Percentiles rank a stretch among this genome's conserved stretches.
Evolutionary conservation across 2,329 filamentous ascomycete species (phyloP).

Genomic region (Penicillium sp.): DNA sequence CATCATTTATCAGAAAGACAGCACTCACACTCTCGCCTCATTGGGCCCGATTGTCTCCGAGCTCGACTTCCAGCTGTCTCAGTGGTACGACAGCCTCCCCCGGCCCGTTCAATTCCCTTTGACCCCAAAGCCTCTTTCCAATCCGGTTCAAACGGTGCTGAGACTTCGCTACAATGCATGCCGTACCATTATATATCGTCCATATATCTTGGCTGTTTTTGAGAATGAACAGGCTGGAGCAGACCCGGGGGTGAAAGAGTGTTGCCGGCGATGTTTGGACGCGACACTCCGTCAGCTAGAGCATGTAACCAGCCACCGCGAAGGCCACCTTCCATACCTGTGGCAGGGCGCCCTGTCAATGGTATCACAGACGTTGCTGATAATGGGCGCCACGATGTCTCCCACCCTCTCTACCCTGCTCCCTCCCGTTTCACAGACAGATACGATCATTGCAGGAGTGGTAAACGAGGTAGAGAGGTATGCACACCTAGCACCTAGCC

Average conservation of each 20-base stretch:
- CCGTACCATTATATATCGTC: conserved; percentile 80
- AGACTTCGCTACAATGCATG: conserved; percentile 80
- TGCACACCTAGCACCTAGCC: conserved; percentile 70
- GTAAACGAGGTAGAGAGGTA: conserved; percentile 73
- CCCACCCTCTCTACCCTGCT: conserved; percentile 67
- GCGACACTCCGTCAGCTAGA: conserved; percentile 77
- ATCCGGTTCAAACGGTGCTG: conserved; percentile 75
- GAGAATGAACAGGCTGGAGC: conserved; percentile 71
- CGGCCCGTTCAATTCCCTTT: conserved; percentile 74
- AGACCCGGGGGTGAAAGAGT: conserved; percentile 71
- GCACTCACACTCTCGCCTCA: conserved; percentile 67
- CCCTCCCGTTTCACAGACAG: conserved; percentile 56
- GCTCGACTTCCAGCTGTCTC: conserved; percentile 75
- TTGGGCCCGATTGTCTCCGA: conserved; percentile 76
- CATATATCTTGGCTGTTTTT: conserved; percentile 75
- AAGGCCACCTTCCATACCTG: conserved; percentile 79
- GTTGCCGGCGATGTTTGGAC: conserved; percentile 77
- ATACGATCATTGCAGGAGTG: conserved; percentile 74
- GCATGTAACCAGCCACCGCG: conserved; percentile 74
- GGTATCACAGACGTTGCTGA: conserved; percentile 74
- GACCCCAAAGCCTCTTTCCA: conserved; percentile 62
- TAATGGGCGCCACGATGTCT: conserved; percentile 83
- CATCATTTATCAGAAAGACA: conserved; percentile 73
- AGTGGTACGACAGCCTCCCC: conserved; percentile 81
- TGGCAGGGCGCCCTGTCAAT: conserved; percentile 83